phyloP scores from a whole-genome alignment of 306 rosid species.

The Nissolia schottii region DNA sequence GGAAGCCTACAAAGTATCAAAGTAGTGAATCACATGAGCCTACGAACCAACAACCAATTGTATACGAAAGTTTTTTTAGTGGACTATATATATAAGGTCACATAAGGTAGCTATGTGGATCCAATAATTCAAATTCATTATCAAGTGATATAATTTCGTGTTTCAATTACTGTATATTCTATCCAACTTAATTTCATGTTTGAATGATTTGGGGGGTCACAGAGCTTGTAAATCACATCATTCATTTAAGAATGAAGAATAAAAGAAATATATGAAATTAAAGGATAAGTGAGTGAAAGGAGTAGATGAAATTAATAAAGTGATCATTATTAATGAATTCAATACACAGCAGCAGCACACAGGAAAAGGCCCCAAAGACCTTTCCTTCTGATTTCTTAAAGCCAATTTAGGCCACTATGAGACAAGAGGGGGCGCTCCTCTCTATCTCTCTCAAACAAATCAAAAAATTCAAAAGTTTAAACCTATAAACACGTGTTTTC shows the following conservation, averaged over 20 bases:
- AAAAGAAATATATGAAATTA: not conserved
- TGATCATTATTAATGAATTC: constrained; percentile 43
- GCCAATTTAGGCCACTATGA: constrained; percentile 28
- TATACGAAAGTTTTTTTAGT: not conserved
- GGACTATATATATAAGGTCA: not conserved
- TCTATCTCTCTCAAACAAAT: constrained; percentile 19
- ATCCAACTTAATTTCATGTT: not conserved
- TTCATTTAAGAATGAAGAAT: not conserved
- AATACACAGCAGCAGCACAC: constrained; percentile 48
- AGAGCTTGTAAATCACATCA: not conserved
- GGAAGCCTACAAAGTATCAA: constrained; percentile 48
- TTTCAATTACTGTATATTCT: not conserved
- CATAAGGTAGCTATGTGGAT: not conserved
- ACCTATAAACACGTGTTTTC: constrained; percentile 37
- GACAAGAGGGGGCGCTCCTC: constrained; percentile 24
- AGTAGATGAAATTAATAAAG: constrained; percentile 12
- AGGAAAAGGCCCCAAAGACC: constrained; percentile 83
- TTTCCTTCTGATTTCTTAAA: constrained; percentile 11
- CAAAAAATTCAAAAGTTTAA: constrained; percentile 9
- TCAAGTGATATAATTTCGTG: too few relatives aligned
- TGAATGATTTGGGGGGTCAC: not conserved
- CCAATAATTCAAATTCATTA: not conserved
- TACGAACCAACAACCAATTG: constrained; percentile 1
- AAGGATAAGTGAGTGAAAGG: not conserved
- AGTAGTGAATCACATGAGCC: constrained; percentile 52